Evolutionary conservation across 352 stramenopile genomes (phyloP).

Genomic region (Phytophthora boehmeriae): DNA sequence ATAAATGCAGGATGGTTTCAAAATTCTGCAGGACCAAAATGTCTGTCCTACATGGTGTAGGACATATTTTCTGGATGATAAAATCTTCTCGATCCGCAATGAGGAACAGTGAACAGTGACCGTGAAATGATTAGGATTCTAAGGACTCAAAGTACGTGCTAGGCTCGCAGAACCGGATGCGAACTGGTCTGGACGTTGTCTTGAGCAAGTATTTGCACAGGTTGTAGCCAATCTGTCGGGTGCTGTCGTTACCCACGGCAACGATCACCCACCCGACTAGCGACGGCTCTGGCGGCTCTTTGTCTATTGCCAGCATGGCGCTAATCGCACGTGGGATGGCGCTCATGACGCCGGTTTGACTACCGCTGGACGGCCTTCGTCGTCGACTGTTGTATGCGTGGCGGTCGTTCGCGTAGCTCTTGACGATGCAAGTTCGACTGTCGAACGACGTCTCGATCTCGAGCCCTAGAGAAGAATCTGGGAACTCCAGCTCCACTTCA

Average conservation of each 20-base stretch:
- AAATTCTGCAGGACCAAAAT: no score
- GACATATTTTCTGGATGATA: no score
- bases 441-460: constrained; percentile 86
- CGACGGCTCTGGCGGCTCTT: constrained; percentile 29
- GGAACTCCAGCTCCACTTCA: constrained; percentile 77
- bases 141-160: constrained; percentile 79
- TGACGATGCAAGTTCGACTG: constrained; percentile 66
- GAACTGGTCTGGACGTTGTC: constrained; percentile 63
- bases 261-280: constrained; percentile 70
- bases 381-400: constrained; percentile 52
- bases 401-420: constrained; percentile 49
- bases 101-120: not conserved
- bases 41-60: no score
- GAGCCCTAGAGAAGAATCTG: constrained; percentile 52
- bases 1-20: no score
- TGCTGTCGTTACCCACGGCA: constrained; percentile 72
- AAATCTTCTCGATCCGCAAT: not conserved
- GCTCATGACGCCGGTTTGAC: constrained; percentile 1
- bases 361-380: constrained; percentile 24
- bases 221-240: constrained; percentile 66
- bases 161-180: constrained; percentile 78
- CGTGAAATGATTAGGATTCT: constrained; percentile 11
- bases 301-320: constrained; percentile 25
- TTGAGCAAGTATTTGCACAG: constrained; percentile 75
- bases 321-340: constrained; percentile 12